Evolutionary conservation across 352 stramenopile genomes (phyloP), one percentile per base, ranked within the genome.

Genomic region (Plasmopara viticola): DNA sequence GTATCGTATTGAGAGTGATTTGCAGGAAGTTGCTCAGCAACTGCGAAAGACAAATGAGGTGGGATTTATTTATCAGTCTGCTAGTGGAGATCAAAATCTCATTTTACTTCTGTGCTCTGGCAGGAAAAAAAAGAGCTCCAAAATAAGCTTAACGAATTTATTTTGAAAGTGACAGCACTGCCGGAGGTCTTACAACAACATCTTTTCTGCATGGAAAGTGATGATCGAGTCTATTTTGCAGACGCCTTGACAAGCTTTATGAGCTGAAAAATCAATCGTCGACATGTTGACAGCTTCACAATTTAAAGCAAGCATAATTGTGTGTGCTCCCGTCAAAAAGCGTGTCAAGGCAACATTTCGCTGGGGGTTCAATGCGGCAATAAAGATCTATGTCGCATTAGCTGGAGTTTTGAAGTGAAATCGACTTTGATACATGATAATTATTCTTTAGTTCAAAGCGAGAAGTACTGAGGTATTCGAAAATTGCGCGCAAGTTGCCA

Each of bases 41-140:
- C 51, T 87, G 18, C 63, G 62, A 17, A 90, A 87, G 53, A 87
- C 74, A 0, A 84, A 58, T 18, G 80, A 90, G 72, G 78, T 89
- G 55, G 42, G 49, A 14, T 6, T 8, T 17, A 17, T 12, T 41
- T 8, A 9, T 41, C 37, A 17, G 14, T 41, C 10, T 35, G 31
- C 4, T 35, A 35, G 7, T 35, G 31, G 10, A 35, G 31, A 35
- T 49, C 37, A 46, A 29, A 35, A 9, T 25, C 43, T 2, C 37
- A 15, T 14, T n/a, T 43, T 3, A 13, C 18, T n/a, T n/a, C 25
- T 18, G 33, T 50, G 14, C 9, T 38, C 39, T 51, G 53, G 8
- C 20, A 92, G 78, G 83, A 93, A 39, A 89, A 86, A 45, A 73
- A 87, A 15, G 77, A 90, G 51, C 64, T 93, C 8, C 83, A 90